These are phyloP conservation scores for Pachyrhizus erosus DNA, from an alignment of 306 rosid species.

Conservation along the genomic window DNA sequence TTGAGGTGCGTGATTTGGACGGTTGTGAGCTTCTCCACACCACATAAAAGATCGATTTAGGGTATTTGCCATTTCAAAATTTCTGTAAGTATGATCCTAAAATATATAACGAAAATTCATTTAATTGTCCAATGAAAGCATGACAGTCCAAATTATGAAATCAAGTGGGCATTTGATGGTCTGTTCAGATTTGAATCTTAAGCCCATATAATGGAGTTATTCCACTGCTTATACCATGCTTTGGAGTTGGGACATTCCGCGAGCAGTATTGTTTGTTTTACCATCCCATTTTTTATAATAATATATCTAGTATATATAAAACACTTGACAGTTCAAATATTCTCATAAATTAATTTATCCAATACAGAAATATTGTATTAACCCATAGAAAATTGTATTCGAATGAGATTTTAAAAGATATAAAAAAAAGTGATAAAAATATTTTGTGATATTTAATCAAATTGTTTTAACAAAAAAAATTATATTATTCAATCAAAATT, in stretches of 20 bases:
- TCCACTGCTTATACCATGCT: neutral
- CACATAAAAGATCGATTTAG: neutral
- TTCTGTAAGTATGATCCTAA: neutral
- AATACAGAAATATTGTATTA: too few relatives aligned
- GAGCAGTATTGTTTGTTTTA: neutral
- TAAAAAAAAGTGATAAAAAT: too few relatives aligned
- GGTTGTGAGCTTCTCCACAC: slow-evolving; percentile 8
- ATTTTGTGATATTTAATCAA: too few relatives aligned
- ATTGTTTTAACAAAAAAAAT: too few relatives aligned
- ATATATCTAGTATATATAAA: too few relatives aligned
- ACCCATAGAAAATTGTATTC: too few relatives aligned
- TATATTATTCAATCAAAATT: too few relatives aligned
- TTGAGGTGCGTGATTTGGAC: neutral
- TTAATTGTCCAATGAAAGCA: neutral
- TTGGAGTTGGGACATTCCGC: neutral
- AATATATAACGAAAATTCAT: neutral
- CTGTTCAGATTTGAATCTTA: neutral
- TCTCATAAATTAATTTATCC: too few relatives aligned
- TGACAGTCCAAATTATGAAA: neutral
- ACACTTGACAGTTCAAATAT: too few relatives aligned
- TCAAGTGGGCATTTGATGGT: neutral
- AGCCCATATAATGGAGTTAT: neutral
- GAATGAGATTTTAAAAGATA: too few relatives aligned
- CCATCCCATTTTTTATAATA: too few relatives aligned
- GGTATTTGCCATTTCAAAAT: neutral